These are phyloP conservation scores for Scedosporium minutisporum DNA, from an alignment of 2,329 filamentous ascomycete genomes.

Conservation along the genomic window DNA sequence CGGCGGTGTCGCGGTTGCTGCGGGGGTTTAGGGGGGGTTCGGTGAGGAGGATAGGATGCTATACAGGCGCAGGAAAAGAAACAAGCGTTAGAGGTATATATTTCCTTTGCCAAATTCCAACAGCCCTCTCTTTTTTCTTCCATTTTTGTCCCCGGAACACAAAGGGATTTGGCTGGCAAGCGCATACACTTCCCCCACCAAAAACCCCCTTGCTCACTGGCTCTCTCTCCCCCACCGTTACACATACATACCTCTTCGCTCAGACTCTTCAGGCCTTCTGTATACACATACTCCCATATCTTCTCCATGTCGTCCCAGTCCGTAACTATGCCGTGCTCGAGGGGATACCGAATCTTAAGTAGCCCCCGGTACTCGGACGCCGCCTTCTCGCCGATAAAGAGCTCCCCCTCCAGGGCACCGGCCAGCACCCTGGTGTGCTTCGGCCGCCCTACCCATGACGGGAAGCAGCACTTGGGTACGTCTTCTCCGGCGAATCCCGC, in stretches of 20 bases:
- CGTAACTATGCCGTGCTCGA: slow-evolving; percentile 97
- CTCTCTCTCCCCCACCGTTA: neutral
- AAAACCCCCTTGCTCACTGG: neutral
- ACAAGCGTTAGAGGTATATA: neutral
- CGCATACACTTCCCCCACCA: neutral
- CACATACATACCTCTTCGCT: slow-evolving; percentile 77
- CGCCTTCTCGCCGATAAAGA: slow-evolving; percentile 85
- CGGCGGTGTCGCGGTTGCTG: slow-evolving; percentile 89
- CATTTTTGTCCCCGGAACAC: too few relatives aligned
- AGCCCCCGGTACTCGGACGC: slow-evolving; percentile 85
- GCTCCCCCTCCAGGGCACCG: slow-evolving; percentile 91
- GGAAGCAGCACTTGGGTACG: slow-evolving; percentile 91
- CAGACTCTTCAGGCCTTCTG: slow-evolving; percentile 88
- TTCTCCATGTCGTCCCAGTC: slow-evolving; percentile 99
- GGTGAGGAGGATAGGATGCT: slow-evolving; percentile 93
- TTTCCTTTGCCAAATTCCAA: too few relatives aligned
- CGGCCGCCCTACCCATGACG: slow-evolving; percentile 90
- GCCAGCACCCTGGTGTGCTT: slow-evolving; percentile 93
- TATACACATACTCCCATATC: slow-evolving; percentile 98
- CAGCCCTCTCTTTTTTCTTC: too few relatives aligned
- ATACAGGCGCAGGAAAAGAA: slow-evolving; percentile 12
- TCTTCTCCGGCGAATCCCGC: slow-evolving; percentile 96
- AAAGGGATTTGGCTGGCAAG: too few relatives aligned
- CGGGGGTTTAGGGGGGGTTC: slow-evolving; percentile 93
- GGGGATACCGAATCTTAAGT: slow-evolving; percentile 88